Base-by-base conservation (phyloP, 768 basidiomycete genomes). In the Termitomyces sp. region DNA sequence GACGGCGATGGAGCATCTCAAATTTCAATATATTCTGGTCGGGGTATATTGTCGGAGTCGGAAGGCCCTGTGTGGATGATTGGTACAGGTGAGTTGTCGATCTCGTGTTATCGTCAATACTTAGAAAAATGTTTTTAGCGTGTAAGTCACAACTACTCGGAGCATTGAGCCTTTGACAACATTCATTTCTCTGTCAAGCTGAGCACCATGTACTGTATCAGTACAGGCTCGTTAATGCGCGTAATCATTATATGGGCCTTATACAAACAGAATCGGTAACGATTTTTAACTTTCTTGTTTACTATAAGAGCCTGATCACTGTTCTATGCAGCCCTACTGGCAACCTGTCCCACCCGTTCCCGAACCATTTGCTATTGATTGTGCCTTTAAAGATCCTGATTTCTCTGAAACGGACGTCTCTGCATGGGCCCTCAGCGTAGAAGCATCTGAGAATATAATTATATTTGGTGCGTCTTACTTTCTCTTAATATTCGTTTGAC, bases 51-150 rank as follows among this genome's bases (percentile, higher is more conserved):
- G 5, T 88, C 87, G 0, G 83, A 92, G 67, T 88, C 87, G 22
- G 71, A 72, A 37, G 91, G 91, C 1, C 91, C 91, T 2, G 88
- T 91, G 5, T 91, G 89, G 90, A 69, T 92, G 76, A 83, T 92
- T 57, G 91, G 91, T 26, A 91, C 90, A 39, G 81, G 79, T 76
- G 61, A 48, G 80, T 58, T 33, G 53, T 27, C 45, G 40, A 24
- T 27, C 12, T 34, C 5, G 5, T 43, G 9, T 12, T 3, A 18
- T 12, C 6, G 9, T 42, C 33, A 14, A 5, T 10, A 46, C 30
- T 55, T 5, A 40, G 18, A 36, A n/a, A n/a, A n/a, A 16, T 14
- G 26, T 24, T 26, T 58, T 33, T 39, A 60, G 59, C 59, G 26
- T 60, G 59, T 60, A 56, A 39, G 59, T 55, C 16, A 1, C 27